A percentile compares a stretch with the other conserved stretches of the same genome.
Conservation (phyloP, 176 grass and related monocot species). For the Zea mays region Zm-B73-REFERENCE-NAM-5.0 NC_050096.1:16846001-16846500, state of each 20-base stretch:
- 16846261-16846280: constrained; percentile 95
- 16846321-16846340: constrained; percentile 82
- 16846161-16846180: constrained; percentile 71
- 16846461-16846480: constrained; percentile 28
- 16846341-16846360: constrained; percentile 86
- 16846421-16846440: constrained; percentile 20
- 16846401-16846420: constrained; percentile 53
- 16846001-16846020: background rate
- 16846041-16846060: background rate
- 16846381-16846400: constrained; percentile 39
- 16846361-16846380: constrained; percentile 80
- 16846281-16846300: constrained; percentile 71
- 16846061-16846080: background rate
- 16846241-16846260: constrained; percentile 82
- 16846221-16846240: constrained; percentile 78
- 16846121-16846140: constrained; percentile 57
- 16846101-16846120: constrained; percentile 35
- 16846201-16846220: constrained; percentile 75
- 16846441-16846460: constrained; percentile 23
- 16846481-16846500: constrained; percentile 39
- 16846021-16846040: background rate
- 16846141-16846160: constrained; percentile 86
- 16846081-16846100: background rate
- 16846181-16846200: constrained; percentile 76
- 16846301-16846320: constrained; percentile 69